phyloP scores from a whole-genome alignment of 2,329 filamentous ascomycete species.

The Nemania sp. region DNA sequence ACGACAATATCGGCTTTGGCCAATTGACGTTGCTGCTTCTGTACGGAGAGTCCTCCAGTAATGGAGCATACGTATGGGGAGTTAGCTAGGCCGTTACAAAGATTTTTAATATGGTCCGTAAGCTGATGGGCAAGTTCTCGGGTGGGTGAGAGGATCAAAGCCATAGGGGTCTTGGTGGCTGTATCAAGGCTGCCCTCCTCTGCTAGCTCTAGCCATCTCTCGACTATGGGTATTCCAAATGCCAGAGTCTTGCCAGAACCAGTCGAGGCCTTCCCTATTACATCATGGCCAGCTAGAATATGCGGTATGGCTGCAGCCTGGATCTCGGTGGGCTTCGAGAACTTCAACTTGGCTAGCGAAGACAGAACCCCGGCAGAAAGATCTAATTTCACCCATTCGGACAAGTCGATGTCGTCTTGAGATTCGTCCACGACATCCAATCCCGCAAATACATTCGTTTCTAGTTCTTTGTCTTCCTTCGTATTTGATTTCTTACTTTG shows the following conservation, averaged over 20 bases:
- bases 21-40: conserved; percentile 91
- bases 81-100: conserved; percentile 72
- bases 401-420: conserved; percentile 75
- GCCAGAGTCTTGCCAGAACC: conserved; percentile 97
- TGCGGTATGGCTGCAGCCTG: conserved; percentile 84
- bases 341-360: conserved; percentile 82
- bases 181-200: conserved; percentile 52
- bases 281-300: conserved; percentile 85
- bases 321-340: conserved; percentile 83
- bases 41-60: conserved; percentile 91
- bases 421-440: conserved; percentile 66
- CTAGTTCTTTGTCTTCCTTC: conserved; percentile 56
- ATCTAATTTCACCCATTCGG: conserved; percentile 80
- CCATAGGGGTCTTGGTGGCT: conserved; percentile 67
- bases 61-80: conserved; percentile 84
- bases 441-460: conserved; percentile 65
- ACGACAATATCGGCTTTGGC: conserved; percentile 91
- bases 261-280: conserved; percentile 95
- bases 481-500: conserved; percentile 49
- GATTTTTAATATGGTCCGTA: conserved; percentile 79
- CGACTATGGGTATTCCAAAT: conserved; percentile 92
- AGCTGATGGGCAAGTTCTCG: conserved; percentile 95
- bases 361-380: conserved; percentile 79
- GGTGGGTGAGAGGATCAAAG: conserved; percentile 89
- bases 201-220: conserved; percentile 74